Evolutionary conservation across 192 early-diverging fungal species (phyloP).

Genomic region (Gaertneriomyces semiglobifer): DNA sequence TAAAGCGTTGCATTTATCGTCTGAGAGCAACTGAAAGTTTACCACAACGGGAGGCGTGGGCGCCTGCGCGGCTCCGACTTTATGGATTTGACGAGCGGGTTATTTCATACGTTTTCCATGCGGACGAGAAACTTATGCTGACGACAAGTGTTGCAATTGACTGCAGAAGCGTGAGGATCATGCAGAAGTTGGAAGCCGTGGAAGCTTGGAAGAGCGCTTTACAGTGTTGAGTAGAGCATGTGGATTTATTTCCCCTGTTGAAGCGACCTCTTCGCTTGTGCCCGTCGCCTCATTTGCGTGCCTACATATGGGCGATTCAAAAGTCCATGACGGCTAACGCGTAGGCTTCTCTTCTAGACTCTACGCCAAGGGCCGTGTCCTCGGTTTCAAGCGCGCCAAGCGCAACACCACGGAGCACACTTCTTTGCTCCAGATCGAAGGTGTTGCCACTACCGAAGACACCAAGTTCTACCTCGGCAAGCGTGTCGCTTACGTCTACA

Average conservation of each 20-base stretch:
- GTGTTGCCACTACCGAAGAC: constrained; percentile 84
- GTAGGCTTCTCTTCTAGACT: constrained; percentile 58
- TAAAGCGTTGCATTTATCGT: constrained; percentile 10
- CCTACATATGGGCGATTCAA: not conserved
- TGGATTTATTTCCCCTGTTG: not conserved
- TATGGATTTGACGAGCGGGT: not conserved
- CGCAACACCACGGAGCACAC: constrained; percentile 87
- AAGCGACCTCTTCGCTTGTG: not conserved
- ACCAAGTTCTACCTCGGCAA: constrained; percentile 97
- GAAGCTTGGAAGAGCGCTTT: not conserved
- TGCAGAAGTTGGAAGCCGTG: not conserved
- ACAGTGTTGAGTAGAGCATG: not conserved
- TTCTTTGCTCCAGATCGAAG: constrained; percentile 90
- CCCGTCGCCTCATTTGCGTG: not conserved
- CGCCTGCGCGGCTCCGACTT: constrained; percentile 1
- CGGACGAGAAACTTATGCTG: not conserved
- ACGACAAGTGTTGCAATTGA: not conserved
- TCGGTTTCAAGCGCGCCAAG: constrained; percentile 92
- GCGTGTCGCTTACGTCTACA: constrained; percentile 97
- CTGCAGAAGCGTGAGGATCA: not conserved
- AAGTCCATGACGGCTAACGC: not conserved
- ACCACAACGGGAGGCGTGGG: not conserved
- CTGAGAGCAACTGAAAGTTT: not conserved
- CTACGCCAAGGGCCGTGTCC: constrained; percentile 95
- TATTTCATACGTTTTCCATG: not conserved